These are phyloP conservation scores for Trichoderma sp. DNA, from an alignment of 2,329 filamentous ascomycete genomes.

Conservation along the genomic window DNA sequence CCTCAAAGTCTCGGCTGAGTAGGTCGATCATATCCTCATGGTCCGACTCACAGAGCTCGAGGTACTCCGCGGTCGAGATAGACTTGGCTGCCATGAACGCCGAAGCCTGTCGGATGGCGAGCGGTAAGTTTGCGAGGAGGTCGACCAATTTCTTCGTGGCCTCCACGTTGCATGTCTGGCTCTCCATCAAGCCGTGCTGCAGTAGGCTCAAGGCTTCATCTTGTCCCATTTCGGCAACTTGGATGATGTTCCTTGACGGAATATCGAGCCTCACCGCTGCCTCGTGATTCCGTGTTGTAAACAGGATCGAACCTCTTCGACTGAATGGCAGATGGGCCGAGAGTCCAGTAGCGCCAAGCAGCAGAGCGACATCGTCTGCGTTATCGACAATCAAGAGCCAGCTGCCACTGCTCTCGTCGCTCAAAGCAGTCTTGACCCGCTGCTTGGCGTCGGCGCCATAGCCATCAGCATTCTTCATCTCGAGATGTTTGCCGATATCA, in stretches of 20 bases:
- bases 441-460: conserved; percentile 39
- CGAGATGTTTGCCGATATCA: conserved; percentile 38
- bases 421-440: conserved; percentile 42
- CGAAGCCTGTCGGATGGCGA: conserved; percentile 43
- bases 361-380: conserved; percentile 41
- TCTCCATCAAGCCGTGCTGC: conserved; percentile 26
- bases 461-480: conserved; percentile 38
- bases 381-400: conserved; percentile 45
- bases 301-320: conserved; percentile 28
- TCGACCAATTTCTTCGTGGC: conserved; percentile 36
- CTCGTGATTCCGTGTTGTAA: conserved; percentile 28
- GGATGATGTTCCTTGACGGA: conserved; percentile 29
- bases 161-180: conserved; percentile 32
- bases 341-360: conserved; percentile 32
- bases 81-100: conserved; percentile 41
- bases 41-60: background rate
- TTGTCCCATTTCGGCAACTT: conserved; percentile 33
- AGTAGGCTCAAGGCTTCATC: conserved; percentile 35
- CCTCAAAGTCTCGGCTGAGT: background rate
- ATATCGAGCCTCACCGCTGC: conserved; percentile 26
- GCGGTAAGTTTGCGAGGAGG: conserved; percentile 38
- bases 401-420: conserved; percentile 32
- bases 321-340: conserved; percentile 25
- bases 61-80: conserved; percentile 28
- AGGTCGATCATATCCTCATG: background rate